Base-by-base conservation (phyloP, 1,139 yeast species). In the Pichia sp. region DNA sequence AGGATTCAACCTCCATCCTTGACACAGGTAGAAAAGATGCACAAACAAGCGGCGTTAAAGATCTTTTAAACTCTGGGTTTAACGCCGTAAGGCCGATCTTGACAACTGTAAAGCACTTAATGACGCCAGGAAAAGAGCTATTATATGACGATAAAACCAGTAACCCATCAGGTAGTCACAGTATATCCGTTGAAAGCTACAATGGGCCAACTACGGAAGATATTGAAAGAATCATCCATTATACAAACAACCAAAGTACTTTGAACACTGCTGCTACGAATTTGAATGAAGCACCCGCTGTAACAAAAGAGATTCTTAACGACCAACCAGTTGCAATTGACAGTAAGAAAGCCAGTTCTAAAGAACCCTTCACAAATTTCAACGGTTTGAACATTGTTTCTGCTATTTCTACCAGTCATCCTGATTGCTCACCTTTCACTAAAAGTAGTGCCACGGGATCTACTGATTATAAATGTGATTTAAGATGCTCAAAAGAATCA, bases 341-440 rank as follows among this genome's bases (percentile, higher is more conserved):
- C 7, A 38, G 5, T 10, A 38, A 38, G 14, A 38, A 38, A n/a
- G 7, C 17, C 14, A 4, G 3, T n/a, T 38, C 41, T 14, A 38
- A 38, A 38, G 41, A 38, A 5, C 16, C 41, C 6, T 38, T 14
- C 41, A 38, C 41, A 14, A 38, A 33, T n/a, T 48, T 43, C 9
- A 17, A 43, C 7, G 49, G 50, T 4, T 44, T 54, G 14, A 51
- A 51, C 36, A n/a, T 54, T 16, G 54, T 51, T 34, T 51, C 52
- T 20, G 45, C 51, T 3, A 24, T 49, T n/a, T 48, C 56, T 6
- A 24, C 38, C 7, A 51, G 38, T 27, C 47, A 54, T 27, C 42
- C 54, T 10, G 43, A 46, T 20, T 33, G 46, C 14, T 48, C 44
- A 12, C 50, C 49, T 4, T 47, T 27, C 42, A 16, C 34, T 14